phyloP scores from a whole-genome alignment of 352 stramenopile genomes.

The Globisporangium nagaii region DNA sequence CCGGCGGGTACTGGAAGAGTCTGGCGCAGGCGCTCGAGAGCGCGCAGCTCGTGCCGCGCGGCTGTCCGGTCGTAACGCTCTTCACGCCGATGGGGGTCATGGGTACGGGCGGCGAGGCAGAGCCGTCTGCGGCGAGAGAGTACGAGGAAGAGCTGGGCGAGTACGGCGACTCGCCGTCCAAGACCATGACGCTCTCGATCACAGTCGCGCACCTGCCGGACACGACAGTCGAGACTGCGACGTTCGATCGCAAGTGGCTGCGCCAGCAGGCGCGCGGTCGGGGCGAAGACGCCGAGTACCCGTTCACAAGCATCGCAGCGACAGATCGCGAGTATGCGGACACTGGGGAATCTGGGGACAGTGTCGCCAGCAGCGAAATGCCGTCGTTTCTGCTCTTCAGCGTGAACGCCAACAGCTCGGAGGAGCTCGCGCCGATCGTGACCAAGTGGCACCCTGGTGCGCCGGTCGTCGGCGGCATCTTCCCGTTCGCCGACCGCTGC shows the following conservation, averaged over 20 bases:
- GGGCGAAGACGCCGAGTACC: slow-evolving; percentile 23
- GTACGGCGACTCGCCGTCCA: slow-evolving; percentile 4
- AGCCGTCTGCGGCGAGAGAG: slow-evolving; percentile 1
- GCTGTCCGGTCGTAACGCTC: slow-evolving; percentile 31
- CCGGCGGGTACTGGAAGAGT: slow-evolving; percentile 32
- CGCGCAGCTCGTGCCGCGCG: slow-evolving; percentile 29
- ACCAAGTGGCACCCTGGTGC: slow-evolving; percentile 29
- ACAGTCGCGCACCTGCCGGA: slow-evolving; percentile 40
- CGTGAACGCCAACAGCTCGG: slow-evolving; percentile 41
- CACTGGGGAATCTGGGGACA: neutral
- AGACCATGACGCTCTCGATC: slow-evolving; percentile 20
- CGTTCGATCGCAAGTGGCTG: slow-evolving; percentile 52
- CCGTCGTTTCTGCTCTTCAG: slow-evolving; percentile 58
- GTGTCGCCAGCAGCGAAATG: neutral
- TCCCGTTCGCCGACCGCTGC: slow-evolving; percentile 29
- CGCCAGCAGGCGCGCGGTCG: slow-evolving; percentile 28
- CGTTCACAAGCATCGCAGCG: slow-evolving; percentile 15
- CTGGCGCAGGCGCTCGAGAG: slow-evolving; percentile 25
- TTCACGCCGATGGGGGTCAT: slow-evolving; percentile 32
- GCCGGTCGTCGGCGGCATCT: slow-evolving; percentile 35
- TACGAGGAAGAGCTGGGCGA: slow-evolving; percentile 6
- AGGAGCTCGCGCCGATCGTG: slow-evolving; percentile 29
- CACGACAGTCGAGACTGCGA: slow-evolving; percentile 34
- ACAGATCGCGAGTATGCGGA: too few species aligned
- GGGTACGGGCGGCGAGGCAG: neutral